Evolutionary conservation across 768 basidiomycete genomes (phyloP).

Genomic region (Imleria badia): DNA sequence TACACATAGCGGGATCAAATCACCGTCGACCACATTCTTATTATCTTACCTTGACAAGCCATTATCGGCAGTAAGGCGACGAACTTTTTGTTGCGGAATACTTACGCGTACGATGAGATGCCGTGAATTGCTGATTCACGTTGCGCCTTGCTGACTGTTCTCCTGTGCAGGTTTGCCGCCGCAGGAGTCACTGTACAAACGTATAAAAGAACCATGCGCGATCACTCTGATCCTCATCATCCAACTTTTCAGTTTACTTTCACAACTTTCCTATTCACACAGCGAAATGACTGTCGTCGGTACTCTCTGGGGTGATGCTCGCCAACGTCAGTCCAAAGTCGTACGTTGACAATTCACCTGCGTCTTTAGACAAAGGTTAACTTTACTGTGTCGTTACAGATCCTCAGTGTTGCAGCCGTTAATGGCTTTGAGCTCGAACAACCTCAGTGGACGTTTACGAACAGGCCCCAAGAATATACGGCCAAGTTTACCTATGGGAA

Average conservation of each 20-base stretch:
- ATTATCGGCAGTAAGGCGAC: too few relatives aligned
- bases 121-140: not conserved
- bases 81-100: too few relatives aligned
- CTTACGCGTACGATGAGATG: too few relatives aligned
- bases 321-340: conserved; percentile 26
- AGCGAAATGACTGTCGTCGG: conserved; percentile 15
- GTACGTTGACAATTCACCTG: conserved; percentile 5
- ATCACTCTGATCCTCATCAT: not conserved
- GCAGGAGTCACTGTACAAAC: not conserved
- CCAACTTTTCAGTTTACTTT: not conserved
- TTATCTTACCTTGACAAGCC: too few relatives aligned
- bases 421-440: conserved; percentile 16
- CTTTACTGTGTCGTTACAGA: not conserved
- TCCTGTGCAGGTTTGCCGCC: too few relatives aligned
- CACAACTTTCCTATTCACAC: not conserved
- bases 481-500: conserved; percentile 23
- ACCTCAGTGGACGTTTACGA: conserved; percentile 11
- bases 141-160: not conserved
- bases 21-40: too few relatives aligned
- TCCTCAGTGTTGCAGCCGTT: conserved; percentile 20
- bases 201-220: not conserved
- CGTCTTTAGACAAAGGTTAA: not conserved
- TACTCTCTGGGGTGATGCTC: conserved; percentile 18
- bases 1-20: too few relatives aligned
- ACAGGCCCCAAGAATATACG: conserved; percentile 12